Conservation (phyloP, 768 basidiomycete genomes). For the Trametes villosa region DNA sequence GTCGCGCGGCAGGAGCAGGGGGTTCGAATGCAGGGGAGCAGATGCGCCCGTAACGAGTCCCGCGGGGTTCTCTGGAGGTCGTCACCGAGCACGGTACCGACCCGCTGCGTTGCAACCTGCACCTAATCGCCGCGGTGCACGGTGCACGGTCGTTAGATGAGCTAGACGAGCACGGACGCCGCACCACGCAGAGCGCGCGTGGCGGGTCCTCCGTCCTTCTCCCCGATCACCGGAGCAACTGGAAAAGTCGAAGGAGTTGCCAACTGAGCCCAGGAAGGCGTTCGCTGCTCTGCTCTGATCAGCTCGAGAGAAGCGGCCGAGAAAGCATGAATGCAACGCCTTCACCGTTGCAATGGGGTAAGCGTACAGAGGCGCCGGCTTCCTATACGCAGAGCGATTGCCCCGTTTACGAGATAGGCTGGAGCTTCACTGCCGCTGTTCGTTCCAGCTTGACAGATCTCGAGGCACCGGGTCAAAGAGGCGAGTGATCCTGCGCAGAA, state of each 20-base stretch:
- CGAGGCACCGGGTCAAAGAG: background rate
- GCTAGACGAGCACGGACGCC: background rate
- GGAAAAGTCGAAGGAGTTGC: background rate
- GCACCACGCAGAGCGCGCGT: constrained; percentile 2
- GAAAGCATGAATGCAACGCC: background rate
- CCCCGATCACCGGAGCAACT: constrained; percentile 8
- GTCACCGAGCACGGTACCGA: constrained; percentile 4
- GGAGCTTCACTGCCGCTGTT: background rate
- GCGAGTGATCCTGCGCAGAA: background rate
- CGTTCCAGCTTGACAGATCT: background rate
- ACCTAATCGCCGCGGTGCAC: constrained; percentile 7
- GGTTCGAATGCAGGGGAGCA: background rate
- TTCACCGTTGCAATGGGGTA: background rate
- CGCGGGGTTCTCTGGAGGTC: background rate
- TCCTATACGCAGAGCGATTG: background rate
- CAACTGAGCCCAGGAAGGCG: background rate
- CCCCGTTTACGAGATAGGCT: background rate
- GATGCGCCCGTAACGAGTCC: constrained; percentile 7
- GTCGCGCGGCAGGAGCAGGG: background rate
- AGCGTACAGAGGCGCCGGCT: background rate
- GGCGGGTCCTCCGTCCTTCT: background rate
- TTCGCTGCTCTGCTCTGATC: background rate
- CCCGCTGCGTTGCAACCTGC: background rate
- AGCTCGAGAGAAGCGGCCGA: background rate
- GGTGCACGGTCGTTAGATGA: background rate